Evolutionary conservation across 1,284 basidiomycete genomes (phyloP).

Genomic region (Naganishia albida): DNA sequence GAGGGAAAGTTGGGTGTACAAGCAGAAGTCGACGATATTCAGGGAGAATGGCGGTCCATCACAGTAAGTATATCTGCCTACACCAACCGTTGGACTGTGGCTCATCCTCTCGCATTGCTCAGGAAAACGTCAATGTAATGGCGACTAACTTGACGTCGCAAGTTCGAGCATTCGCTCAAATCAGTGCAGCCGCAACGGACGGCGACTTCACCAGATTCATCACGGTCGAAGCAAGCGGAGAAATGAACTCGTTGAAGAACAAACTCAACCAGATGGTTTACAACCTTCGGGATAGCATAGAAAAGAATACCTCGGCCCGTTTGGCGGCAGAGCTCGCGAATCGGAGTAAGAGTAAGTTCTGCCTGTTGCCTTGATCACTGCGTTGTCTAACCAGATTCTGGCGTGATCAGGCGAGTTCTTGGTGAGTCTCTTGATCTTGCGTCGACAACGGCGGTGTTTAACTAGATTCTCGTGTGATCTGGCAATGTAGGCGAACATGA

Average conservation of each 20-base stretch:
- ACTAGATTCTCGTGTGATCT: no score
- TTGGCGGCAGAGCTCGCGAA: conserved; percentile 97
- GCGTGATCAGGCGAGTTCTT: no score
- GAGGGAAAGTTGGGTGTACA: conserved; percentile 97
- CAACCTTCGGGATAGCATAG: conserved; percentile 93
- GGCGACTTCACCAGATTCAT: conserved; percentile 99
- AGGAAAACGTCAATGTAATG: conserved; percentile 87
- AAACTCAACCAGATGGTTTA: conserved; percentile 93
- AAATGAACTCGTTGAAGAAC: conserved; percentile 99
- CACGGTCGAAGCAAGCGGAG: conserved; percentile 96
- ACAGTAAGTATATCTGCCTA: conserved; percentile 55
- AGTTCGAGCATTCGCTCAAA: conserved; percentile 98
- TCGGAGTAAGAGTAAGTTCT: conserved; percentile 94
- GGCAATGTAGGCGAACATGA: neutral
- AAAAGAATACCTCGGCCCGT: conserved; percentile 97
- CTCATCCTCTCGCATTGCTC: no score
- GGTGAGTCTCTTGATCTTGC: no score
- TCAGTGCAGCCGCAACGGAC: conserved; percentile 97
- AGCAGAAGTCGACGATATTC: conserved; percentile 93
- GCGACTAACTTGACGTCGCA: conserved; percentile 93
- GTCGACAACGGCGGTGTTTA: no score
- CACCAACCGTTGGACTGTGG: no score
- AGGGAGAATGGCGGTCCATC: conserved; percentile 94
- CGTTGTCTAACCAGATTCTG: no score
- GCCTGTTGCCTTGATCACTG: no score